These are phyloP conservation scores for Mucor racemosus DNA, from an alignment of 371 early-diverging fungal genomes.

Conservation along the genomic window DNA sequence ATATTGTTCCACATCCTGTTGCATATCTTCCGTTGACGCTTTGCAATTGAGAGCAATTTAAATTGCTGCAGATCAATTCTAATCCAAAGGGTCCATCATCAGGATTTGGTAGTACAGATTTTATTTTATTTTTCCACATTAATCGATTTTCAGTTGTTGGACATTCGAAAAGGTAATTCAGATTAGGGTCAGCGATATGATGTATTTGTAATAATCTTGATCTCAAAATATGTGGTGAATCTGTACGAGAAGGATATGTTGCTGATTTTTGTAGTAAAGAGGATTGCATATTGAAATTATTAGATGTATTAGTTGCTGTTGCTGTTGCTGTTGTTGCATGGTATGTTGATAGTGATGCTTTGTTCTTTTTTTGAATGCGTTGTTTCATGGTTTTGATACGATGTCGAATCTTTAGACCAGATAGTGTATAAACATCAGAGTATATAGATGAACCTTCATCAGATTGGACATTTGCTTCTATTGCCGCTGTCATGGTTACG, in stretches of 20 bases:
- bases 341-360: background rate
- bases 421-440: conserved; percentile 10
- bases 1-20: conserved; percentile 24
- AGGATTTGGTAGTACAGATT: conserved; percentile 12
- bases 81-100: conserved; percentile 16
- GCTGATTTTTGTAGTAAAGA: conserved; percentile 2
- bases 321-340: background rate
- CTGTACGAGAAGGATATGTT: conserved; percentile 1
- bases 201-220: conserved; percentile 13
- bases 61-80: background rate
- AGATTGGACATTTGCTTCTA: background rate
- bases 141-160: conserved; percentile 7
- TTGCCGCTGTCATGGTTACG: background rate
- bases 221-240: conserved; percentile 10
- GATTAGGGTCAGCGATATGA: conserved; percentile 19
- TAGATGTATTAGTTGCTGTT: background rate
- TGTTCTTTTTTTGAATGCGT: conserved; percentile 11
- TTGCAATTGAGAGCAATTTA: conserved; percentile 11
- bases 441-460: conserved; percentile 16
- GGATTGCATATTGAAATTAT: background rate
- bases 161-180: conserved; percentile 22
- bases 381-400: conserved; percentile 19
- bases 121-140: conserved; percentile 19
- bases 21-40: conserved; percentile 15
- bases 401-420: conserved; percentile 21